phyloP scores from a whole-genome alignment of 108 stramenopile species.

The Conticribra weissflogii region DNA sequence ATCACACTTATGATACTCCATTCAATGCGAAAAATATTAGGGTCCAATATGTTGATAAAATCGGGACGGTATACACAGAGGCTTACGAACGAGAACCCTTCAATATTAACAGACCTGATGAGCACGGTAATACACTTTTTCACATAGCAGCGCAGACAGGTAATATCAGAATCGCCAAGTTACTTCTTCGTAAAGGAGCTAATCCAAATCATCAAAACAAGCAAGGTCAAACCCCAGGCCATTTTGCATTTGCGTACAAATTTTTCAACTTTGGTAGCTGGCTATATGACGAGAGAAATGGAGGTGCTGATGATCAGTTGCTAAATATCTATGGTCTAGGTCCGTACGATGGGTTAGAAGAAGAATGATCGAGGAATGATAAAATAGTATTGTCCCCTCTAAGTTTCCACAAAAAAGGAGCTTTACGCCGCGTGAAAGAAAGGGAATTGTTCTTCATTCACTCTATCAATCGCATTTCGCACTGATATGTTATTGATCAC shows the following conservation, averaged over 20 bases:
- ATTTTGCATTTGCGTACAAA: constrained; percentile 85
- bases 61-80: constrained; percentile 80
- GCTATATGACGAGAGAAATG: constrained; percentile 68
- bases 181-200: constrained; percentile 75
- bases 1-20: constrained; percentile 53
- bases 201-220: constrained; percentile 92
- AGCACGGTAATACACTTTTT: constrained; percentile 85
- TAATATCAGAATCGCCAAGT: constrained; percentile 64
- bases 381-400: too few species aligned
- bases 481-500: too few species aligned
- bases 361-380: too few species aligned
- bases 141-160: constrained; percentile 83
- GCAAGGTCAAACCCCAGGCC: constrained; percentile 80
- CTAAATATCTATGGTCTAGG: constrained; percentile 73
- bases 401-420: too few species aligned
- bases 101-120: constrained; percentile 76
- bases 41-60: constrained; percentile 64
- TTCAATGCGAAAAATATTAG: constrained; percentile 62
- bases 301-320: constrained; percentile 61
- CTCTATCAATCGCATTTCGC: too few species aligned
- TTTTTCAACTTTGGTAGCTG: constrained; percentile 81
- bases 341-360: constrained; percentile 79
- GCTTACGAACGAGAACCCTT: constrained; percentile 67
- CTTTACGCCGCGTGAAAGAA: too few species aligned
- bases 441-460: too few species aligned